Conservation (phyloP, 176 grass and related monocot species). For the Triticum turgidum region DNA sequence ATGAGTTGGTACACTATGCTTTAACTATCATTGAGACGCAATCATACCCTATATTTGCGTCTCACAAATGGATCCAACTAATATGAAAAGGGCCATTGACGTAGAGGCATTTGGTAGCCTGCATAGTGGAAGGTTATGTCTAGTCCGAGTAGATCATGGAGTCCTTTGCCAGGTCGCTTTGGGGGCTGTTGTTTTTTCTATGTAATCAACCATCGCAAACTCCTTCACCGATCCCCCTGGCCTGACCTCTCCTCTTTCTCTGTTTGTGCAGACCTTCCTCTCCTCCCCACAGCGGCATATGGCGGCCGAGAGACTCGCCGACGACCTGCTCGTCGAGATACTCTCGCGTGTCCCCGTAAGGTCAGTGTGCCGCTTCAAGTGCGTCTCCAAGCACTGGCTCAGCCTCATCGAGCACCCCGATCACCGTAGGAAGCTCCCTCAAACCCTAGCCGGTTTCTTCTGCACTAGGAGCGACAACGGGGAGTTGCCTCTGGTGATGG, state of each 20-base stretch:
- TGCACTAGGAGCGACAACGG: neutral
- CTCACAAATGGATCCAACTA: too few relatives aligned
- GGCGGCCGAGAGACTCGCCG: neutral
- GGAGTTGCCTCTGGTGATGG: neutral
- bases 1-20: too few relatives aligned
- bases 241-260: neutral
- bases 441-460: neutral
- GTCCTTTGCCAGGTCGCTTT: too few relatives aligned
- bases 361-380: neutral
- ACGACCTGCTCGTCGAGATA: neutral
- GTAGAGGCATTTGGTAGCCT: too few relatives aligned
- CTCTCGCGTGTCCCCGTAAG: neutral
- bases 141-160: too few relatives aligned
- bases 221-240: neutral
- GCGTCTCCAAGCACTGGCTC: neutral
- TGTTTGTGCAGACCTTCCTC: neutral
- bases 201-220: neutral
- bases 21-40: too few relatives aligned
- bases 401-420: neutral
- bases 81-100: too few relatives aligned
- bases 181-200: too few relatives aligned
- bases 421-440: neutral
- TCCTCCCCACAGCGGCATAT: neutral
- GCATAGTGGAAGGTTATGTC: too few relatives aligned
- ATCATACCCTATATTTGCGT: too few relatives aligned